Base-by-base conservation (phyloP, 345 rosid species). In the Cardamine chenopodiifolia region DNA sequence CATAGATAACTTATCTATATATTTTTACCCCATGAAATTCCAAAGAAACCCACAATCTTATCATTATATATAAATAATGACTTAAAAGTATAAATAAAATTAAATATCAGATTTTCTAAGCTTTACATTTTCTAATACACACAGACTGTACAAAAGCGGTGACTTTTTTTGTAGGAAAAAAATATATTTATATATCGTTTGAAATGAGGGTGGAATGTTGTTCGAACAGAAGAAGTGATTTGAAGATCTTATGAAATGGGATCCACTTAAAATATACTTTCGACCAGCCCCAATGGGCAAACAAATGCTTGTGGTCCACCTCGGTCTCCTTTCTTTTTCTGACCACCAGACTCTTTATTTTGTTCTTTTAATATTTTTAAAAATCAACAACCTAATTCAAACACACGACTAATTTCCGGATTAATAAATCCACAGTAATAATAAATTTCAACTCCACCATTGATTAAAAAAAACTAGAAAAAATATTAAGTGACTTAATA, bases 241-340 rank as follows among this genome's bases (percentile, higher is more conserved):
- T 74, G 78, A 45, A 66, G 78, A 74, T 74, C 67, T 74, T 48
- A 48, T 4, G 67, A 66, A 48, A 65, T 76, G 55, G 56, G 72
- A 66, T 66, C 47, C 47, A 31, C 12, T 15, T 54, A 3, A 17
- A 28, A 32, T 44, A 59, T 76, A 40, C 75, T 64, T 77, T 71
- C 39, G 80, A 71, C 72, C 56, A 64, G 47, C 55, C 56, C 54
- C 62, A 66, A 53, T 64, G 17, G 72, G 77, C 80, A 65, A 77
- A 58, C 80, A 77, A 49, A 28, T 49, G 63, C 72, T 71, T 77
- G 80, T 77, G 80, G 72, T 71, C 80, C 77, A 77, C 68, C 77
- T 71, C 77, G 71, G 29, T 29, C 68, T 58, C 62, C 35, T 67
- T 66, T 31, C 68, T 58, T 71, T 77, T 71, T 59, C 55, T 71